These are phyloP conservation scores for Ophiostoma ulmi DNA, from an alignment of 2,329 filamentous ascomycete genomes.

Conservation along the genomic window DNA sequence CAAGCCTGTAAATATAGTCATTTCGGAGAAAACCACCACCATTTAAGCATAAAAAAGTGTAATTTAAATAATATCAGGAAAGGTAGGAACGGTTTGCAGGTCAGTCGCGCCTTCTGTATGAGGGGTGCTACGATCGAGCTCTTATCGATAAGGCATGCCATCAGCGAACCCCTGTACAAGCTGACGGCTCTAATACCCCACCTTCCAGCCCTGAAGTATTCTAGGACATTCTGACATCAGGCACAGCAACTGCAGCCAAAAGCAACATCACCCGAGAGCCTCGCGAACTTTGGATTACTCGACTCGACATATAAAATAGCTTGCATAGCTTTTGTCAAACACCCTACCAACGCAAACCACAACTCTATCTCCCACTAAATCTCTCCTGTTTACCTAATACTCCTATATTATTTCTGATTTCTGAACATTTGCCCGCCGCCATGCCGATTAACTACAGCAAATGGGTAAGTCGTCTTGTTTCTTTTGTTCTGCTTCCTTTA, in stretches of 20 bases:
- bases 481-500: not conserved
- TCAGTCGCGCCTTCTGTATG: not conserved
- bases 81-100: not conserved
- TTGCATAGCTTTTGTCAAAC: not conserved
- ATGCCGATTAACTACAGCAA: conserved; percentile 57
- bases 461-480: conserved; percentile 45
- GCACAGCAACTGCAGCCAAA: not conserved
- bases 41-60: not conserved
- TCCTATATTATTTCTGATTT: no score
- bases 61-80: not conserved
- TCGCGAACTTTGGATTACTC: not conserved
- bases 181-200: conserved; percentile 19
- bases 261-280: conserved; percentile 10
- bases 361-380: no score
- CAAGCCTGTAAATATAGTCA: not conserved
- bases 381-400: not conserved
- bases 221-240: conserved; percentile 19
- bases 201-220: conserved; percentile 17
- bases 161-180: not conserved
- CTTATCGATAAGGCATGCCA: conserved; percentile 23
- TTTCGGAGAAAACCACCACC: not conserved
- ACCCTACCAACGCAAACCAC: not conserved
- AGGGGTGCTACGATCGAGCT: conserved; percentile 12
- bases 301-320: not conserved
- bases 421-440: conserved; percentile 29